Evolutionary conservation across 2,329 filamentous ascomycete species (phyloP), one percentile per base, ranked within the genome.

Genomic region (Colletotrichum zoysiae): DNA sequence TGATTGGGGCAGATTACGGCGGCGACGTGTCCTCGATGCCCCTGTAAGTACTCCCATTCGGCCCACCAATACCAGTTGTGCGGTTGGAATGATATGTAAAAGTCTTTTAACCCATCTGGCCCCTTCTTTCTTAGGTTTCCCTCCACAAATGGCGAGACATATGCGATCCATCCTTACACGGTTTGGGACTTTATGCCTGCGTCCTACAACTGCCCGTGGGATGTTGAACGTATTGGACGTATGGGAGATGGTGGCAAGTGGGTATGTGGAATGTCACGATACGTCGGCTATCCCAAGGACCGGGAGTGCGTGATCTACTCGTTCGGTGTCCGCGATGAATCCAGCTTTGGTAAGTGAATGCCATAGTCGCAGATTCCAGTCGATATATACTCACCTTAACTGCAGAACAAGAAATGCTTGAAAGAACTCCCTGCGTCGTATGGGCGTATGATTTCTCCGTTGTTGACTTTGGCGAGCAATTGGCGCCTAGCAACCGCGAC

Each of bases 171-270:
- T 11, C 48, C 48, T 8, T 82, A 80, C 67, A 78, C 79, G 1
- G 73, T 82, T 35, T 84, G 81, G 81, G 82, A 84, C 72, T 81
- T 82, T 70, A 77, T 79, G 26, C 80, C 79, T 2, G 77, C 82
- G 1, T 77, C 79, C 1, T 83, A 80, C 73, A 78, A 76, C 35
- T 83, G 82, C 73, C 82, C 82, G 1, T 78, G 81, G 67, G 81
- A 83, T 42, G 77, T 83, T 4, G 79, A 82, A 67, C 78, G 82
- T 7, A 76, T 84, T 1, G 82, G 82, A 1, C 74, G 77, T 4
- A 71, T 81, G 2, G 82, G 82, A 38, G 81, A 83, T 42, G 82
- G 82, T 20, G 82, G 82, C 9, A 84, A 84, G 71, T 82, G 81
- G 79, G 78, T 83, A 8, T 84, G 81, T 74, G 82, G 82, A 23